A percentile compares a stretch with the other conserved stretches of the same genome.
Conservation (phyloP, 1,139 yeast species). For the Suhomyces bokatorum region DNA sequence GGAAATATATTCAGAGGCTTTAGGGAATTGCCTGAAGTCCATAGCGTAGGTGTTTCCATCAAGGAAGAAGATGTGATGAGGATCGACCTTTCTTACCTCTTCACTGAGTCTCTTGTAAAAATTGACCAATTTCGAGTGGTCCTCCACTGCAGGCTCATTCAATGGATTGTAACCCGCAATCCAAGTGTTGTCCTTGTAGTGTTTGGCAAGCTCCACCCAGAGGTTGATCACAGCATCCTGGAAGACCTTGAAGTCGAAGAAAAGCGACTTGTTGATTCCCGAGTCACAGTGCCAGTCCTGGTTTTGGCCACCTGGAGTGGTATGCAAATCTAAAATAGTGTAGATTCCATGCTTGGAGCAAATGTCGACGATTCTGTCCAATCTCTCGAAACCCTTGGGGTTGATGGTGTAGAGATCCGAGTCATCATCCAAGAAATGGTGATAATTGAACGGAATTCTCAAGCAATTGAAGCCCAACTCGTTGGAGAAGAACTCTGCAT, state of each 20-base stretch:
- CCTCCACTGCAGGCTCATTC: constrained; percentile 47
- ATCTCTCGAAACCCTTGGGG: constrained; percentile 40
- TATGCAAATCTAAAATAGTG: constrained; percentile 46
- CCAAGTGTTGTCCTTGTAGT: constrained; percentile 44
- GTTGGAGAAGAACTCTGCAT: constrained; percentile 40
- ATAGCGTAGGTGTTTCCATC: constrained; percentile 51
- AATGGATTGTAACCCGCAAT: constrained; percentile 52
- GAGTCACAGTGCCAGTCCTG: constrained; percentile 53
- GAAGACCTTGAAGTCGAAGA: constrained; percentile 48
- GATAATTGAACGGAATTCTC: constrained; percentile 49
- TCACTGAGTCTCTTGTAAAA: constrained; percentile 37
- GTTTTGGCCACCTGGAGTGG: constrained; percentile 51
- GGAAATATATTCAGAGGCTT: constrained; percentile 25
- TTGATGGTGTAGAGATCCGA: constrained; percentile 38
- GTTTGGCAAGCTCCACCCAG: constrained; percentile 42
- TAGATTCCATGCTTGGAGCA: constrained; percentile 42
- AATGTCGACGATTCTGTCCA: constrained; percentile 40
- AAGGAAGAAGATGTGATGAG: constrained; percentile 44
- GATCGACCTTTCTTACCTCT: constrained; percentile 40
- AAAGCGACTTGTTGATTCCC: constrained; percentile 41
- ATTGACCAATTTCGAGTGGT: constrained; percentile 37
- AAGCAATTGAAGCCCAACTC: constrained; percentile 44
- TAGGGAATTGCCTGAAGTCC: constrained; percentile 48
- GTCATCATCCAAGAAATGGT: constrained; percentile 45
- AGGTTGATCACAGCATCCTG: constrained; percentile 43